phyloP scores from a whole-genome alignment of 441 rosid genomes.

The Euphorbia celastroides region DNA sequence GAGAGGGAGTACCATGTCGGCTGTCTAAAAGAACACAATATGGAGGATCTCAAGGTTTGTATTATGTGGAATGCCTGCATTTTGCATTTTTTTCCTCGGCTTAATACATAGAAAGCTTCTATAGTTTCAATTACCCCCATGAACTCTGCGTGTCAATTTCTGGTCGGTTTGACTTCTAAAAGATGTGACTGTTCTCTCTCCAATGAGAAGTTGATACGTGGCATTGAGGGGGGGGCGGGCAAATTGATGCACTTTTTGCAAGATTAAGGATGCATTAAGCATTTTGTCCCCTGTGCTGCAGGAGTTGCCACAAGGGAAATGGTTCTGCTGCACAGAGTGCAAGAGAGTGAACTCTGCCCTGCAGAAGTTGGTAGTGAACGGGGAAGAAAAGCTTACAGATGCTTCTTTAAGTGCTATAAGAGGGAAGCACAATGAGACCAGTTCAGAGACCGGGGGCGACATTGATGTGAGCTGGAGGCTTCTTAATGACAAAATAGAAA shows the following conservation, averaged over 20 bases:
- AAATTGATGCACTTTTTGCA: no score
- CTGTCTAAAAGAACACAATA: conserved; percentile 74
- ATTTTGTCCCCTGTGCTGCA: conserved; percentile 30
- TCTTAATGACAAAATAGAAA: conserved; percentile 48
- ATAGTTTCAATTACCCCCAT: no score
- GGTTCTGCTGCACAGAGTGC: conserved; percentile 79
- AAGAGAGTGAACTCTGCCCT: conserved; percentile 46
- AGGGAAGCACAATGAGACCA: conserved; percentile 38
- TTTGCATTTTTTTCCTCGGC: conserved; percentile 4
- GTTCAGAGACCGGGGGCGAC: conserved; percentile 26
- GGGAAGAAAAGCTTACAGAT: conserved; percentile 71
- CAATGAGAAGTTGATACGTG: no score
- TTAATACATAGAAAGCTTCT: no score
- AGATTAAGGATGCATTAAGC: no score
- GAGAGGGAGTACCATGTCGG: conserved; percentile 96
- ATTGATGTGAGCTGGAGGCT: conserved; percentile 89
- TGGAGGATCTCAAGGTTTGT: conserved; percentile 72
- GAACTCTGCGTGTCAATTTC: no score
- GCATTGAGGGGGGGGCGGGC: no score
- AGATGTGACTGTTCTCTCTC: no score
- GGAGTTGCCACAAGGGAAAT: conserved; percentile 82
- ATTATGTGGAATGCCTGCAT: not conserved
- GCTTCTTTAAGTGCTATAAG: conserved; percentile 41
- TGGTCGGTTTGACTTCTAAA: no score
- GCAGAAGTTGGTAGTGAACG: conserved; percentile 45